Percentiles rank a stretch among this genome's conserved stretches.
Conservation (phyloP, 441 rosid species). For the Corymbia citriodora region DNA sequence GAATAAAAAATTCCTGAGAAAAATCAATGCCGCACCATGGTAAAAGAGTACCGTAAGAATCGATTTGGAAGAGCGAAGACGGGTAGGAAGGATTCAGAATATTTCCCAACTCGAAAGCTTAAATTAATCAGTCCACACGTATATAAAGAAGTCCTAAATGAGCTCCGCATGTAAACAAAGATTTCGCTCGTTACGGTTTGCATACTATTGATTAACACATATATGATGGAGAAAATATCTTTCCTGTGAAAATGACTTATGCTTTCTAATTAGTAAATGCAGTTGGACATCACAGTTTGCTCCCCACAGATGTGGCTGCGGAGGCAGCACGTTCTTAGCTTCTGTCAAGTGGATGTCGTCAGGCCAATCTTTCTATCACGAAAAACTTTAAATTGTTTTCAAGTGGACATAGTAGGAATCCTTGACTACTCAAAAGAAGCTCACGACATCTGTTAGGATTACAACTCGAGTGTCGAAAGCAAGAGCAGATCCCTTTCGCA, state of each 20-base stretch:
- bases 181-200: background rate
- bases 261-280: background rate
- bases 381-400: background rate
- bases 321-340: background rate
- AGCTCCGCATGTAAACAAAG: background rate
- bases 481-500: background rate
- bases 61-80: background rate
- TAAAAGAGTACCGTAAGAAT: background rate
- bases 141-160: background rate
- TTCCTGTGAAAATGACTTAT: background rate
- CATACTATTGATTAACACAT: background rate
- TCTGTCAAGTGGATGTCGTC: background rate
- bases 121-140: background rate
- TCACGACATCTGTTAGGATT: background rate
- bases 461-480: background rate
- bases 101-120: background rate
- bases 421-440: background rate
- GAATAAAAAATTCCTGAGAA: background rate
- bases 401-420: background rate
- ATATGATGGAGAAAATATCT: background rate
- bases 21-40: background rate
- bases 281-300: background rate
- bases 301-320: background rate
- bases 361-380: background rate
- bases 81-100: background rate